Percentiles rank a stretch among this genome's conserved stretches.
These are phyloP conservation scores for Aspergillus tubingensis DNA, from an alignment of 2,329 filamentous ascomycete genomes.

Conservation along the genomic window DNA sequence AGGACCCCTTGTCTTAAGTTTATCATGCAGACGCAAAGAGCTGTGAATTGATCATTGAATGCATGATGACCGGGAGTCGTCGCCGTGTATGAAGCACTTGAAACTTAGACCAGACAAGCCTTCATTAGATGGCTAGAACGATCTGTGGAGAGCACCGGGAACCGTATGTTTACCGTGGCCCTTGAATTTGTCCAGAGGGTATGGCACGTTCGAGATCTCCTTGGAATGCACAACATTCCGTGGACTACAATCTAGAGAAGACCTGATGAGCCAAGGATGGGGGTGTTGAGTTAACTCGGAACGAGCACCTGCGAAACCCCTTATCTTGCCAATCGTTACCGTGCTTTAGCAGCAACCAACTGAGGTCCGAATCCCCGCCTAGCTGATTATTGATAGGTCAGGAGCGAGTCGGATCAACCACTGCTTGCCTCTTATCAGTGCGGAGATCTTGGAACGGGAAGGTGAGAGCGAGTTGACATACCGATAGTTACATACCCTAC, in stretches of 20 bases:
- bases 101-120: not conserved
- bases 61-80: constrained; percentile 10
- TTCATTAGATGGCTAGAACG: constrained; percentile 5
- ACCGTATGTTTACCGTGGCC: constrained; percentile 12
- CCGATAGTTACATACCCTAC: not conserved
- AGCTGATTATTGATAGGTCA: not conserved
- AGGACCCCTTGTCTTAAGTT: constrained; percentile 9
- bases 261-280: constrained; percentile 6
- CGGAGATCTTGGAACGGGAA: not conserved
- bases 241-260: not conserved
- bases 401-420: not conserved
- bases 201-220: not conserved
- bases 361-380: not conserved
- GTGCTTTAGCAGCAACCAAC: not conserved
- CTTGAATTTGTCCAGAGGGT: constrained; percentile 5
- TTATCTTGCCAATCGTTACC: not conserved
- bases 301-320: not conserved
- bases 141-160: not conserved
- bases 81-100: constrained; percentile 8
- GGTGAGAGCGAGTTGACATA: not conserved
- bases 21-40: constrained; percentile 8
- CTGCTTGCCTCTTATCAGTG: constrained; percentile 2
- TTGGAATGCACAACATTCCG: constrained; percentile 6
- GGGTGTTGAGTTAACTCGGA: constrained; percentile 8
- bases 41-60: constrained; percentile 5